A percentile compares a stretch with the other conserved stretches of the same genome.
phyloP scores from a whole-genome alignment of 2,329 filamentous ascomycete species.

The Tolypocladium paradoxum region DNA sequence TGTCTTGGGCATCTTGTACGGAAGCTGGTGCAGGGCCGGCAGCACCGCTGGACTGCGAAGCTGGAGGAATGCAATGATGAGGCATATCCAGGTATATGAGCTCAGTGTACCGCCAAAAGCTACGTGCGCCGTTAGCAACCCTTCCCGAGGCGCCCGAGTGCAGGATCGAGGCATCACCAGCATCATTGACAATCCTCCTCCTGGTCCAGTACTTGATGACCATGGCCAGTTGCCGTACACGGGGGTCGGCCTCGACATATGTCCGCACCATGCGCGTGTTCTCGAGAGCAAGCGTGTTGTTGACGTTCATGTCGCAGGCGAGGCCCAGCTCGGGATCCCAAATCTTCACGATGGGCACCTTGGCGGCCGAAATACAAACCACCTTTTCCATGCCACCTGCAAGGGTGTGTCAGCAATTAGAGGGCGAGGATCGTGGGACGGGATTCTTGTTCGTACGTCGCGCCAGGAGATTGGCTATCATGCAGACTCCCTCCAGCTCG shows the following conservation, averaged over 20 bases:
- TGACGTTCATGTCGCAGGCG: constrained; percentile 97
- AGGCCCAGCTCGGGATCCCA: constrained; percentile 90
- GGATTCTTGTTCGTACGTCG: constrained; percentile 53
- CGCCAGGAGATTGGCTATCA: constrained; percentile 75
- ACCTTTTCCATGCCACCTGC: constrained; percentile 95
- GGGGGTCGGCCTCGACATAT: constrained; percentile 85
- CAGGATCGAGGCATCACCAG: constrained; percentile 53
- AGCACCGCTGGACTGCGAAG: constrained; percentile 74
- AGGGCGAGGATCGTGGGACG: not conserved
- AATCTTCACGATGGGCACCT: constrained; percentile 96
- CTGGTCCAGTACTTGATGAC: constrained; percentile 97
- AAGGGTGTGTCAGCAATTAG: constrained; percentile 19
- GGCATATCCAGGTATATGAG: constrained; percentile 98
- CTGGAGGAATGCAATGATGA: constrained; percentile 95
- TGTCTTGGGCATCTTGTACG: constrained; percentile 35
- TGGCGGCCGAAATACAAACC: constrained; percentile 86
- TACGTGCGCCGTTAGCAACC: constrained; percentile 25
- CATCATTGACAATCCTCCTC: constrained; percentile 85
- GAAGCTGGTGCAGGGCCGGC: constrained; percentile 69
- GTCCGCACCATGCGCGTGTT: constrained; percentile 98
- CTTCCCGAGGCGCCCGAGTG: not conserved
- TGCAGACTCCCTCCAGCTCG: constrained; percentile 79
- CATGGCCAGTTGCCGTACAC: constrained; percentile 88
- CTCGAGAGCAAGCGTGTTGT: constrained; percentile 88
- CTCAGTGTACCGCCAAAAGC: constrained; percentile 89